phyloP scores from a whole-genome alignment of 768 basidiomycete species.

The Hortiboletus flavorubellus region DNA sequence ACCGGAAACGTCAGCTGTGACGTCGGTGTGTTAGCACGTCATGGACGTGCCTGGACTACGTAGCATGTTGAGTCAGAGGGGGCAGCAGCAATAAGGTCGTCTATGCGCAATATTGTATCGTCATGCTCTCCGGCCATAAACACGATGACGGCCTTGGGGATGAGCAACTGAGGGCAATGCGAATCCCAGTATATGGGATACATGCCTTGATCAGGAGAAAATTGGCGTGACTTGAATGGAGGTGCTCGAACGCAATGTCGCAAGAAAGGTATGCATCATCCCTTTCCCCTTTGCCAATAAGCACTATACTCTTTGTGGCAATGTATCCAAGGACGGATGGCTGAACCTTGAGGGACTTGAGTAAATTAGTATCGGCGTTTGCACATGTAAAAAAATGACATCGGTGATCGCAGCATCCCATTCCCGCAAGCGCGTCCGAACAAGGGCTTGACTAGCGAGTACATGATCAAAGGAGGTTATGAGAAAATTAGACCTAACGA shows the following conservation, averaged over 20 bases:
- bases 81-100: neutral
- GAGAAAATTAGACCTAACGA: too few relatives aligned
- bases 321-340: constrained; percentile 1
- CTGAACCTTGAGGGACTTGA: neutral
- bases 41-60: neutral
- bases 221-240: neutral
- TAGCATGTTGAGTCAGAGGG: neutral
- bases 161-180: neutral
- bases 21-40: neutral
- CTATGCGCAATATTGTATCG: constrained; percentile 4
- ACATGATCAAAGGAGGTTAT: neutral
- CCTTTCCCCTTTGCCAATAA: neutral
- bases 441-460: neutral
- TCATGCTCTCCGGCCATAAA: neutral
- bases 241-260: constrained; percentile 1
- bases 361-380: neutral
- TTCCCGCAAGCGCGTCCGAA: neutral
- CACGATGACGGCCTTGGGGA: neutral
- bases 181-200: neutral
- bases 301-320: neutral
- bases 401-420: neutral
- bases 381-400: neutral
- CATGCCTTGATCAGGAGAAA: neutral
- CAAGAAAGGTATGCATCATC: neutral
- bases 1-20: neutral